Evolutionary conservation across 2,329 filamentous ascomycete species (phyloP), one percentile per base, ranked within the genome.

Genomic region (Curvularia sp.): DNA sequence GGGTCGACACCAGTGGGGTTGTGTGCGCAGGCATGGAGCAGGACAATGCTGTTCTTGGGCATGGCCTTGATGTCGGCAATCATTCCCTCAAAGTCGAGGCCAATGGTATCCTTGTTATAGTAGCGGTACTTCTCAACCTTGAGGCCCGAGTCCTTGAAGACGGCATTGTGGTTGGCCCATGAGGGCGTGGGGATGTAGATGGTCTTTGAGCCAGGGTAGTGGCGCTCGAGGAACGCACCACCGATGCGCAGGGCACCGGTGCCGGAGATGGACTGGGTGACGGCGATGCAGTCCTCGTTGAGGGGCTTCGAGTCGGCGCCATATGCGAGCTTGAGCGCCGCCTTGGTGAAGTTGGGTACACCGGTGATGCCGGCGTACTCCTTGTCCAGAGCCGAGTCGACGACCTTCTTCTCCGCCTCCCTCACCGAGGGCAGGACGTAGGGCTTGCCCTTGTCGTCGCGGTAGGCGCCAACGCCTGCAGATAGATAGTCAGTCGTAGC

Each of bases 21-120:
- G 86, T 98, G 94, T 46, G 94, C 94, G 80, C 94, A 98, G 65
- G 94, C 94, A 81, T 99, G 95, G 77, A 98, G 90, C 68, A 99
- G 84, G 81, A 99, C 89, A 71, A 96, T 88, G 82, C 91, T 96
- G 79, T 89, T 89, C 79, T 89, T 87, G 70, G 93, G 93, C 57
- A 94, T 92, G 68, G 85, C 87, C 84, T 96, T 93, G 82, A 99
- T 89, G 79, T 98, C 93, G 73, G 86, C 89, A 59, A 97, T 76
- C 85, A 99, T 87, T 73, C 95, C 95, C 69, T 96, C 92, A 75
- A 97, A 98, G 85, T 99, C 95, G 66, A 99, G 89, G 55, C 93
- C 93, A 77, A 97, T 98, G 75, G 94, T 98, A 78, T 97, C 89
- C 86, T 96, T 96, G 88, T 98, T 92, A 85, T 98, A 99, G 88